Evolutionary conservation across 1,139 yeast species (phyloP), one percentile per base, ranked within the genome.

Genomic region (Protomyces lactucae-debilis): DNA sequence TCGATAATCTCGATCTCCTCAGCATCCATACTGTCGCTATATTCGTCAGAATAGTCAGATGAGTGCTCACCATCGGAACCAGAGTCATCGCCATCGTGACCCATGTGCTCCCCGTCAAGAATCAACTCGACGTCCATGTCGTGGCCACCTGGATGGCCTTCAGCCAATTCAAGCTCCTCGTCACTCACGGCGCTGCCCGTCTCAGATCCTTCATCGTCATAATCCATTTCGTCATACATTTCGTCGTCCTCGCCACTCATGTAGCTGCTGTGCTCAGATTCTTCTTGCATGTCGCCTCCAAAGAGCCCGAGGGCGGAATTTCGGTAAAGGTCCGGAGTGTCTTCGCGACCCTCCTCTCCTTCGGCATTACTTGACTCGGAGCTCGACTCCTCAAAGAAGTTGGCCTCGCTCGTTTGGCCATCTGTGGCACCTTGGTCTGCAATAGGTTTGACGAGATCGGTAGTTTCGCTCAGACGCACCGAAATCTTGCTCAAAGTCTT

Each of bases 271-370:
- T 71, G 74, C 54, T 72, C 72, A 23, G 70, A 74, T 21, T 75
- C 79, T 43, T 77, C 78, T 40, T 80, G 87, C 60, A 88, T 85
- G 71, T 92, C 97, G 9, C 69, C 68, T 40, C 66, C 66, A 73
- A 88, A 92, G 96, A 92, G 91, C 1, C 97, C 97, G 61, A 92
- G 79, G 0, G 97, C 89, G 0, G 97, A 91, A 73, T 92, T 90
- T 61, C 87, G 80, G 75, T 91, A 86, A 71, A 92, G 79, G 73
- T 91, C 95, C 0, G 96, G 92, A 0, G 91, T 83, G 64, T 88
- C 95, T 59, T 88, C 95, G 59, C 83, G 79, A 52, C 75, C 78
- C 43, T 81, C 84, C 14, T 81, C 82, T 60, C 82, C 87, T 16
- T 64, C 36, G 2, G 70, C 66, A 39, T 67, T 61, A 28, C 57